Conservation (phyloP, 768 basidiomycete genomes). For the Albatrellus ellisii region DNA sequence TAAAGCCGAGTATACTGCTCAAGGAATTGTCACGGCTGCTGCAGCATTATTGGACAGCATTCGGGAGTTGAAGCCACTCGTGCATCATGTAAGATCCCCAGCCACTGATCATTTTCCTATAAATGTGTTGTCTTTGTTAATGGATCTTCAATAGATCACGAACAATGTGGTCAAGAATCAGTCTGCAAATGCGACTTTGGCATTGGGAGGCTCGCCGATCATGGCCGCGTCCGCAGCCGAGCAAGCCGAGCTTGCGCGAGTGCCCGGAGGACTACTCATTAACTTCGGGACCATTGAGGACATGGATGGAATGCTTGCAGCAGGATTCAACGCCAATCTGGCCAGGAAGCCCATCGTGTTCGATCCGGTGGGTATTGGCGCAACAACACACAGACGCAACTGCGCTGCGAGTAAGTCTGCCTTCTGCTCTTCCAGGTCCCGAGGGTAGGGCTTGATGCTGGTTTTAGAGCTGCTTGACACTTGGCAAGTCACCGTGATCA, state of each 20-base stretch:
- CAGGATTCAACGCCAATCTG: constrained; percentile 56
- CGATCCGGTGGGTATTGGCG: constrained; percentile 89
- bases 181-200: constrained; percentile 82
- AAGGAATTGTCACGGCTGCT: constrained; percentile 30
- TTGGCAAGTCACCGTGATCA: constrained; percentile 87
- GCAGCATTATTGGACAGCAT: constrained; percentile 37
- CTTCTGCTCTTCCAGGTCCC: background rate
- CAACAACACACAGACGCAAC: constrained; percentile 55
- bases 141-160: constrained; percentile 65
- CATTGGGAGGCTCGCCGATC: constrained; percentile 81
- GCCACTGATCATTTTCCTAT: background rate
- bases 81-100: constrained; percentile 53
- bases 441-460: background rate
- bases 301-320: constrained; percentile 61
- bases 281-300: constrained; percentile 78
- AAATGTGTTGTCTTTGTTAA: no score
- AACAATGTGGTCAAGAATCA: constrained; percentile 83
- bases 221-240: constrained; percentile 83
- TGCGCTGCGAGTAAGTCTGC: constrained; percentile 36
- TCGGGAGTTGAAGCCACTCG: constrained; percentile 44
- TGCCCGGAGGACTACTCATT: constrained; percentile 59
- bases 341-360: constrained; percentile 69
- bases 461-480: constrained; percentile 47
- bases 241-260: constrained; percentile 61
- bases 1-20: constrained; percentile 16